Evolutionary conservation across 2,329 filamentous ascomycete species (phyloP).

Genomic region (Diaporthe ampelina): DNA sequence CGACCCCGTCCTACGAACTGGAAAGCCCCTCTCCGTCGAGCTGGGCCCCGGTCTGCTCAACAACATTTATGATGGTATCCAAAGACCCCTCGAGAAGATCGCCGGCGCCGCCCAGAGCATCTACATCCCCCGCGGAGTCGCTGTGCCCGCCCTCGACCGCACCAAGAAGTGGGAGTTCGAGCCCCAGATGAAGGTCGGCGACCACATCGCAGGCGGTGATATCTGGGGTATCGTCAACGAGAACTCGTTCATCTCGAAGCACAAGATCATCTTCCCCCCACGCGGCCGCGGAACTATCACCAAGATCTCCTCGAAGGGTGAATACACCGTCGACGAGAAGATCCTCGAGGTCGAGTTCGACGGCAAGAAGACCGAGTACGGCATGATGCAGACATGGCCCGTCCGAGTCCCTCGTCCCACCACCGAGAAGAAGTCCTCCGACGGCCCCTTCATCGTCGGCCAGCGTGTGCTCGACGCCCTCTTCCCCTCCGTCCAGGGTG

Average conservation of each 20-base stretch:
- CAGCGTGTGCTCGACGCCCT: constrained; percentile 96
- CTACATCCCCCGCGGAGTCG: constrained; percentile 96
- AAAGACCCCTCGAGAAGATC: constrained; percentile 92
- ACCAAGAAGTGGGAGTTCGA: constrained; percentile 97
- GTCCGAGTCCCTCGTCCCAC: constrained; percentile 95
- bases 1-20: constrained; percentile 90
- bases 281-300: constrained; percentile 93
- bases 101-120: constrained; percentile 84
- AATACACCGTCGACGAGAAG: constrained; percentile 94
- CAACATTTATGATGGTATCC: constrained; percentile 99
- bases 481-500: constrained; percentile 96
- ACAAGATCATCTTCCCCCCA: constrained; percentile 93
- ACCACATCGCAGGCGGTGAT: constrained; percentile 96
- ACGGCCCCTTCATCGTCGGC: constrained; percentile 94
- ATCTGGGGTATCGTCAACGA: constrained; percentile 96
- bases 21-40: constrained; percentile 97
- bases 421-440: constrained; percentile 90
- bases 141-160: constrained; percentile 88
- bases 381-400: constrained; percentile 99
- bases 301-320: constrained; percentile 88
- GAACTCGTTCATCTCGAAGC: constrained; percentile 93
- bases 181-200: constrained; percentile 91
- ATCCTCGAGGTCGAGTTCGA: constrained; percentile 97
- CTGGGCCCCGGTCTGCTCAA: constrained; percentile 97
- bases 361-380: constrained; percentile 92